Evolutionary conservation across 805 yeast genomes (phyloP), one percentile per base, ranked within the genome.

Genomic region (Schwanniomyces polymorphus): DNA sequence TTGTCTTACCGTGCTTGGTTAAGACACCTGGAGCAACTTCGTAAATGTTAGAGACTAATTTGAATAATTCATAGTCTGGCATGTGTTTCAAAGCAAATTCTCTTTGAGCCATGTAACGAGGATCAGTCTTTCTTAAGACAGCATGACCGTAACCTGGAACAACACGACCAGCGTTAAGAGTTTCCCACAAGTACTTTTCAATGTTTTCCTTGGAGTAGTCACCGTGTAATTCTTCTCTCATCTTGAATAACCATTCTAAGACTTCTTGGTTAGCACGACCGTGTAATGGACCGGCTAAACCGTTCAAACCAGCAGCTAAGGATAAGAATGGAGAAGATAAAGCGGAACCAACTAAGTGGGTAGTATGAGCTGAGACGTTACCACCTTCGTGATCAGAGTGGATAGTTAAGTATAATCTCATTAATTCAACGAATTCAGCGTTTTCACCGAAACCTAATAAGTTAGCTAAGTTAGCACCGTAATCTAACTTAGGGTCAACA

Each of bases 131-230:
- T 71, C 95, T 79, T 67, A 87, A 76, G 44, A 87, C 94, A 46
- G 94, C 94, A 67, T 87, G 95, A 41, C 95, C 95, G 73, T 88
- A 88, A 51, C 95, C 95, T 52, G 95, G 95, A 53, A 87, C 84
- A 50, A 87, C 94, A 60, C 91, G 79, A 51, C 88, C 88, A 41
- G 84, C 74, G 67, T 84, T 81, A 55, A 87, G 76, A 44, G 86
- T 72, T 35, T 76, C 75, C 94, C 94, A 86, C 59, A 87, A 71
- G 74, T 84, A 82, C 55, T 76, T 73, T 67, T 80, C 83, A 54
- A 87, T 84, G 59, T 80, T 78, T 48, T 65, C 75, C 54, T 74
- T 67, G 54, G 80, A 69, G 58, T 66, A 63, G 53, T 73, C 78
- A 68, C 91, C 95, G 59, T 83, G 77, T 62, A 86, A 76, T 54